These are phyloP conservation scores for Macrolepiota fuliginosa DNA, from an alignment of 768 basidiomycete genomes.

Conservation along the genomic window DNA sequence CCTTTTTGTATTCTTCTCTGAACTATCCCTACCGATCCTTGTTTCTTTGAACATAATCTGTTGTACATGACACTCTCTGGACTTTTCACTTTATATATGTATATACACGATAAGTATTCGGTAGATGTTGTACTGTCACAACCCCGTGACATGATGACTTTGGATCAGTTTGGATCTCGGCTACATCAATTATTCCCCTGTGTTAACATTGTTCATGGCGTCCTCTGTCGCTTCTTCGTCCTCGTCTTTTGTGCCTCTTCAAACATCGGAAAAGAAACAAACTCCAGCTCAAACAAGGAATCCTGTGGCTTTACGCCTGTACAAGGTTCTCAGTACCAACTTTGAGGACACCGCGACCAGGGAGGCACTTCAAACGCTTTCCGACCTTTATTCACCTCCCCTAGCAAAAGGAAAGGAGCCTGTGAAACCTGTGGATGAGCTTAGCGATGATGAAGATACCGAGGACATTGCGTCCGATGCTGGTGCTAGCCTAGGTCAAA, in stretches of 20 bases:
- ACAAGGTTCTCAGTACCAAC: constrained; percentile 83
- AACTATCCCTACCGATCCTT: not conserved
- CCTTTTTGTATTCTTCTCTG: not conserved
- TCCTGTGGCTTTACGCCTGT: constrained; percentile 83
- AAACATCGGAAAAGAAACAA: constrained; percentile 15
- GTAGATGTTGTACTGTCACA: not conserved
- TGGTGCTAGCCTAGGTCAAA: constrained; percentile 8
- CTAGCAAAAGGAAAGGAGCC: constrained; percentile 32
- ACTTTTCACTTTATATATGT: not conserved
- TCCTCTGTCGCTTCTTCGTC: constrained; percentile 5
- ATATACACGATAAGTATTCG: not conserved
- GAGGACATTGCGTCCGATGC: constrained; percentile 22
- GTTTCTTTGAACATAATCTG: not conserved
- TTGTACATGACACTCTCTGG: not conserved
- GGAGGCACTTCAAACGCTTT: constrained; percentile 82
- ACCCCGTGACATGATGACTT: not conserved
- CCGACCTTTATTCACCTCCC: constrained; percentile 62
- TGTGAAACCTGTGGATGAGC: constrained; percentile 21
- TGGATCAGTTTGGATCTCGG: not conserved
- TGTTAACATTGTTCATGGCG: constrained; percentile 4
- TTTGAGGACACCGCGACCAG: constrained; percentile 75
- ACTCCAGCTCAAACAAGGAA: constrained; percentile 42
- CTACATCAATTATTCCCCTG: not conserved
- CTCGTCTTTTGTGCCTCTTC: not conserved
- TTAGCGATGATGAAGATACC: constrained; percentile 31